Base-by-base conservation (phyloP, 148 eudicot genomes). In the Rhododendron mucronatum region DNA sequence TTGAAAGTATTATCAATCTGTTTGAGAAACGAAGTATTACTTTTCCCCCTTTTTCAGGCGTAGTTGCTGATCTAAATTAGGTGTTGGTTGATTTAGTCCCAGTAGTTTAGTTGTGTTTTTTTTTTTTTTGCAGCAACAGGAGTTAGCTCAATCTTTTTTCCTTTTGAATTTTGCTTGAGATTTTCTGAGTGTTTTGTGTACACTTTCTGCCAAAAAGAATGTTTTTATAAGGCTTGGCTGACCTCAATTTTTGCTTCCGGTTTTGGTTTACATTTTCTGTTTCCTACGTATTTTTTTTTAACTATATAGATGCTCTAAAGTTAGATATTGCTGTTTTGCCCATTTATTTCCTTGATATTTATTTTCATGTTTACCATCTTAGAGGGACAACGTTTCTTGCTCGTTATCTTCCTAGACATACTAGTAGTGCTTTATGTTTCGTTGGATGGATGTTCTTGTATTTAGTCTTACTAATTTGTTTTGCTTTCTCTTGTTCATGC, bases 221-320 rank as follows among this genome's bases (percentile, higher is more conserved):
- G 21, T 16, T 80, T 14, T n/a, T 51, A 30, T 51, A 51, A 48
- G 61, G 63, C 53, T 80, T 35, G 23, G 4, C 20, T 26, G 63
- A 48, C 41, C 84, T 57, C 47, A 10, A 41, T 10, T 35, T 63
- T 83, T 61, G 11, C 48, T n/a, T 37, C 50, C 1, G 8, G 5
- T 21, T 55, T 20, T 41, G 50, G 67, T 82, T 82, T 21, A 59
- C 6, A 3, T 61, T 82, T 23, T 59, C 51, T 37, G 50, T 61
- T 82, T 59, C 74, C 30, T 61, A 59, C 74, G 13, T 82, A 65
- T 65, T 63, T 63, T 83, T 63, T 83, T 37, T 41, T 50, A 41
- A 41, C 45, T 6, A 3, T 14, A 33, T 83, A 44, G 76, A 37
- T 83, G 74, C 76, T 83, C 18, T n/a, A 41, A 83, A 18, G 23